A percentile compares a stretch with the other conserved stretches of the same genome.
Conservation (phyloP, 257 asterid species). For the Solanum pennellii region DNA sequence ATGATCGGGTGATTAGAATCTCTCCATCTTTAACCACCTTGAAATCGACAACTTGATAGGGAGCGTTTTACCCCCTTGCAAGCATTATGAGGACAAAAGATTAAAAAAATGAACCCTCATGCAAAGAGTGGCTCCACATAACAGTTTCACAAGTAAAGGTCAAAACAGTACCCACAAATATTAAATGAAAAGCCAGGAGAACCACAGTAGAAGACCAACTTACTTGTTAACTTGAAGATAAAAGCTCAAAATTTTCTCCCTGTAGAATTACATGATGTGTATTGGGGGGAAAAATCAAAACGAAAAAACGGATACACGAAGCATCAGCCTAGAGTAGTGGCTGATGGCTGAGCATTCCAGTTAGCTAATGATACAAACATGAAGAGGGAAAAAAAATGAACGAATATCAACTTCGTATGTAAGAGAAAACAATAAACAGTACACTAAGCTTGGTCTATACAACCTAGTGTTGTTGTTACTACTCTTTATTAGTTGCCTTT, state of each 20-base stretch:
- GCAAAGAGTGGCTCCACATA: background rate
- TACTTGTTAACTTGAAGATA: background rate
- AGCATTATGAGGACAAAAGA: background rate
- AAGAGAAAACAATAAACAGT: background rate
- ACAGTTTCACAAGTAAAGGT: background rate
- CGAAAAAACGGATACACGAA: background rate
- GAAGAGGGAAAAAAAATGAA: background rate
- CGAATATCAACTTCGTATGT: background rate
- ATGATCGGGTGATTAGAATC: background rate
- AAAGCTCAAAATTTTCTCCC: background rate
- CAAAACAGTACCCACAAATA: background rate
- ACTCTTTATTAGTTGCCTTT: conserved; percentile 42
- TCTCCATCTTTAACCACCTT: background rate
- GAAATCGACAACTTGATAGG: background rate
- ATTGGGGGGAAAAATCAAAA: background rate
- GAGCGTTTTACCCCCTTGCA: background rate
- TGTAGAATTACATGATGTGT: background rate
- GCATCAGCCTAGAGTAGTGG: background rate
- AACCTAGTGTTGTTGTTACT: background rate
- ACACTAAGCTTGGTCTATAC: background rate
- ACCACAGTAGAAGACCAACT: background rate
- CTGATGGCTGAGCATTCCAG: background rate
- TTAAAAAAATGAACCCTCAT: background rate
- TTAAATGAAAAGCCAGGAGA: background rate
- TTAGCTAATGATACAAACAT: background rate